These are phyloP conservation scores for Colletotrichum australisinense DNA, from an alignment of 2,329 filamentous ascomycete genomes.

Conservation along the genomic window DNA sequence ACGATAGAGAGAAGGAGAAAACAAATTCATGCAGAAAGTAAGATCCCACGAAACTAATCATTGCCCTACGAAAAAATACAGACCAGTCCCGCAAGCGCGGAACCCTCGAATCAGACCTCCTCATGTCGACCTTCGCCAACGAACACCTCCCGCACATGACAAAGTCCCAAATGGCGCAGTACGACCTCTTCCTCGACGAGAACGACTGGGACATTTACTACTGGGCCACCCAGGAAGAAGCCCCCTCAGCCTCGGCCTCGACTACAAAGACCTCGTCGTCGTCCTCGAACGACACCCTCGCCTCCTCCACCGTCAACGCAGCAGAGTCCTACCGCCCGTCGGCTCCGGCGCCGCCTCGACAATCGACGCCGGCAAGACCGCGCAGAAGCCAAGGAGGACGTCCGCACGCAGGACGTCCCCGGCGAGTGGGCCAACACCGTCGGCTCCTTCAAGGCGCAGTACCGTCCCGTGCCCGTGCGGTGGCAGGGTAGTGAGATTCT, in stretches of 20 bases:
- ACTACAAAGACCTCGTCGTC: background rate
- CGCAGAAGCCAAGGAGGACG: constrained; percentile 37
- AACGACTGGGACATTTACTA: constrained; percentile 99
- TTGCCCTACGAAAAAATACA: constrained; percentile 48
- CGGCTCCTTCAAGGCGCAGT: constrained; percentile 93
- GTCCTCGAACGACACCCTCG: background rate
- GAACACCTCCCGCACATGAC: constrained; percentile 81
- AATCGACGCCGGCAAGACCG: constrained; percentile 38
- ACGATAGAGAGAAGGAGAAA: no score
- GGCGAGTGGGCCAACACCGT: constrained; percentile 97
- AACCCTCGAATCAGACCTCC: constrained; percentile 93
- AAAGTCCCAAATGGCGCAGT: constrained; percentile 78
- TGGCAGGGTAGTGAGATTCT: constrained; percentile 90
- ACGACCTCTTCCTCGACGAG: constrained; percentile 94
- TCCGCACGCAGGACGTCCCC: constrained; percentile 52
- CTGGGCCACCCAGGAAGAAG: constrained; percentile 91
- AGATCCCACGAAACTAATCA: constrained; percentile 6
- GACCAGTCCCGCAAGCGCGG: constrained; percentile 98
- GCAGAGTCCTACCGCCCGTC: constrained; percentile 20
- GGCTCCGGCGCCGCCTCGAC: constrained; percentile 26
- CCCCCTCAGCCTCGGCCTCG: constrained; percentile 57
- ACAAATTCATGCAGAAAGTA: background rate
- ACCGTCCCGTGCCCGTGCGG: constrained; percentile 86
- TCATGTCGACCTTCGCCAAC: constrained; percentile 95
- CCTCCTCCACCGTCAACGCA: constrained; percentile 39